Base-by-base conservation (phyloP, 2,329 filamentous ascomycete species). In the Scopulariopsis brevicaulis region DNA sequence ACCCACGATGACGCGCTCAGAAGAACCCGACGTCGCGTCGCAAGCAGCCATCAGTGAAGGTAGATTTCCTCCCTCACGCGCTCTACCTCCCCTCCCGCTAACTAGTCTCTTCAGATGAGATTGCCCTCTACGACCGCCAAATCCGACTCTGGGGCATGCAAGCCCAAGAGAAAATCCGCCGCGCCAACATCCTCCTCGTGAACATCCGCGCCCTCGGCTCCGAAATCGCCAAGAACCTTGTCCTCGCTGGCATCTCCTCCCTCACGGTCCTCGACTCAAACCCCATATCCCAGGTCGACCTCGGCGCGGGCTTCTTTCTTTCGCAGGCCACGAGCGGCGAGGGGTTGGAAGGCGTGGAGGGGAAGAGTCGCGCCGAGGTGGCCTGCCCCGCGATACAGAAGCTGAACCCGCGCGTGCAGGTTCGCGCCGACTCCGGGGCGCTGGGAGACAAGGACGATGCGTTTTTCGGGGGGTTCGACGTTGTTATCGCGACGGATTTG, bases 81-180 rank as follows among this genome's bases (percentile, higher is more conserved):
- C 40, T 54, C 34, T 22, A 20, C 28, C 14, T 12, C 12, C 37
- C 20, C 37, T 14, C 7, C 12, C 11, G 20, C 57, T 40, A n/a
- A 50, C 20, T 24, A 22, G 12, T 7, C 46, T 12, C 46, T 14
- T 24, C 60, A 90, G 94, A 97, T 72, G 94, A 99, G 69, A 96
- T 97, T 67, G 94, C 93, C 15, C 84, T 97, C 6, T 99, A 99
- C 70, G 94, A 99, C 73, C 86, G 94, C 55, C 94, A 99, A 71
- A 96, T 99, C 66, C 87, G 94, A 57, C 84, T 99, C 34, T 99
- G 94, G 94, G 94, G 94, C 51, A 89, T 97, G 67, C 86, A 94
- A 66, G 94, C 94, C 7, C 94, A 99, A 71, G 88, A 96, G 69
- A 90, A 88, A 68, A 91, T 99, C 59, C 90, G 93, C 65, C 88